Conservation (phyloP, 2,329 filamentous ascomycete species). For the Sphaerulina vaccinii region DNA sequence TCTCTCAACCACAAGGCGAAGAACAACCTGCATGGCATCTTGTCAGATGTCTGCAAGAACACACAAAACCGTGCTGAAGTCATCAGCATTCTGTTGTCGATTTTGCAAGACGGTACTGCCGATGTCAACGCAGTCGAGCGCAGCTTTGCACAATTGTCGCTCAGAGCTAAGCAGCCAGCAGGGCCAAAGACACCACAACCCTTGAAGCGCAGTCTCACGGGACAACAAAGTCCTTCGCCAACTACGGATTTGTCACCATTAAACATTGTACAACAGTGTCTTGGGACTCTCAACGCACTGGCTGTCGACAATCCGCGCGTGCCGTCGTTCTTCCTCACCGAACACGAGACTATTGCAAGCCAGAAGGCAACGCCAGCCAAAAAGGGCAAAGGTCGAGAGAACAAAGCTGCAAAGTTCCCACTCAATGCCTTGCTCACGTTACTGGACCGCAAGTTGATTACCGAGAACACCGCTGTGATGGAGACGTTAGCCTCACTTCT, state of each 20-base stretch:
- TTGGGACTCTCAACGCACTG: constrained; percentile 79
- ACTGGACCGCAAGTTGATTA: constrained; percentile 89
- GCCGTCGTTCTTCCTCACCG: constrained; percentile 86
- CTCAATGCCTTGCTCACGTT: constrained; percentile 86
- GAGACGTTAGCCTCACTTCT: constrained; percentile 84
- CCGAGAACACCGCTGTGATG: constrained; percentile 97
- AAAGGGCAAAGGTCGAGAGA: constrained; percentile 87
- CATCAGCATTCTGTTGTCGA: constrained; percentile 85
- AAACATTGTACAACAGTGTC: constrained; percentile 92
- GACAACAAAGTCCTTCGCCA: constrained; percentile 43
- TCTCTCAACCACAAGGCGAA: constrained; percentile 85
- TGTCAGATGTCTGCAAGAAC: constrained; percentile 91
- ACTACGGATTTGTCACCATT: constrained; percentile 87
- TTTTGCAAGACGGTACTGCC: constrained; percentile 90
- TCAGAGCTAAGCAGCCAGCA: constrained; percentile 73
- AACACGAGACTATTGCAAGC: constrained; percentile 71
- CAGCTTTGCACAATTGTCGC: constrained; percentile 88
- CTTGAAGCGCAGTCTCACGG: constrained; percentile 71
- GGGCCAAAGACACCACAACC: constrained; percentile 75
- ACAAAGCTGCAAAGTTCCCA: constrained; percentile 80
- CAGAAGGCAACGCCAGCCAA: constrained; percentile 65
- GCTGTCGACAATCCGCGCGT: constrained; percentile 83
- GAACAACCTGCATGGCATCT: constrained; percentile 77
- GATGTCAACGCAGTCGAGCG: constrained; percentile 92
- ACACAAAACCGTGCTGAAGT: constrained; percentile 94